Evolutionary conservation across 805 yeast species (phyloP), one percentile per base, ranked within the genome.

Genomic region (Wickerhamiella australiensis): DNA sequence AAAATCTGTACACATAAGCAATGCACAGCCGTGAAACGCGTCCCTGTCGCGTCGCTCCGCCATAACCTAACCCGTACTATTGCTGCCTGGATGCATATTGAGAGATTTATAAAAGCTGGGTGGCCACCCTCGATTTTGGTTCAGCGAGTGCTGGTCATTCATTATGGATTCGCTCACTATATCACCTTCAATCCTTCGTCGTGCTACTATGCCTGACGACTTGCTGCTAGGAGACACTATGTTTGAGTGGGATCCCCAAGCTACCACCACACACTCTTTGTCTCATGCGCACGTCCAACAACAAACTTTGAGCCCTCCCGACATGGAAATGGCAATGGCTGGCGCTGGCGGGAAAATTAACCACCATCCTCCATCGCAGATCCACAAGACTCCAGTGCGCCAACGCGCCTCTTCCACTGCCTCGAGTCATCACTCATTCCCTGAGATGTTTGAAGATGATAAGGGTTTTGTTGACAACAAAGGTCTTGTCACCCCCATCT

Each of bases 401-500:
- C 23, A 47, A 37, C 50, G 50, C 35, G 50, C 46, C 29, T 13
- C 43, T 8, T 37, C 45, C 38, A 29, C 13, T 17, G 37, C 49
- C 22, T 9, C 37, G 20, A 18, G 7, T 15, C 11, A 44, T 18
- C 15, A 15, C 37, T 17, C 18, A 6, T 33, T n/a, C 38, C 38
- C 18, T 3, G 42, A 38, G 9, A 20, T 38, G 42, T 41, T 20
- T 12, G 41, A 23, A 11, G 45, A 27, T 15, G 36, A 37, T 22
- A 29, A 35, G 13, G 49, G 49, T 3, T 17, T 33, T 21, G 35
- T 26, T 13, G 45, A 38, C 23, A 31, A 43, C 31, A 37, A 35
- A 13, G 53, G 50, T 11, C 44, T 50, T 2, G 50, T 50, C 15
- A 52, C 52, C 13, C 52, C 52, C n/a, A 35, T 49, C 29, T 31